Evolutionary conservation across 192 early-diverging fungal species (phyloP).

Genomic region (Backusella morwellensis): DNA sequence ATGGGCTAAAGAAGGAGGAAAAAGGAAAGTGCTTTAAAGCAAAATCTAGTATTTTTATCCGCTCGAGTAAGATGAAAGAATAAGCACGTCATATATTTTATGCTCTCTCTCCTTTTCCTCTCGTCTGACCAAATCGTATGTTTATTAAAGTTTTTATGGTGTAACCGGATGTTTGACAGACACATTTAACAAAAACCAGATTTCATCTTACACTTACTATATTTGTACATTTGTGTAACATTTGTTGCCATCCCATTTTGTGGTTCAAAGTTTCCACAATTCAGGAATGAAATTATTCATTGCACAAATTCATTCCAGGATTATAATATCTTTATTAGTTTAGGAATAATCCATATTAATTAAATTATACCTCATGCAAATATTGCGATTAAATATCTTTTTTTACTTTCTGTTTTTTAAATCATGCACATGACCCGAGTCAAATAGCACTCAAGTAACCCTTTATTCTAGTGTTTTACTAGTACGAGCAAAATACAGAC

Average conservation of each 20-base stretch:
- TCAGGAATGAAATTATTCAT: neutral
- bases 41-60: neutral
- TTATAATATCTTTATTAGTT: neutral
- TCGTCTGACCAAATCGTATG: neutral
- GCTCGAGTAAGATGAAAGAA: neutral
- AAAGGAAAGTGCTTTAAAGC: neutral
- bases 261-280: neutral
- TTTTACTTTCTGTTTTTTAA: neutral
- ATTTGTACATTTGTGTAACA: neutral
- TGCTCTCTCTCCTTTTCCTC: neutral
- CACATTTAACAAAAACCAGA: neutral
- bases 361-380: neutral
- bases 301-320: conserved; percentile 2
- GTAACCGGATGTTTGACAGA: conserved; percentile 1
- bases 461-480: neutral
- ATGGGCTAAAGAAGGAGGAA: neutral
- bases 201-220: neutral
- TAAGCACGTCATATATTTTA: neutral
- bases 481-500: neutral
- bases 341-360: neutral
- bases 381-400: neutral
- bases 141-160: conserved; percentile 3
- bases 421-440: neutral
- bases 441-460: neutral
- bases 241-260: neutral